Conservation (phyloP, 768 basidiomycete species). For the Suillus subalutaceus region DNA sequence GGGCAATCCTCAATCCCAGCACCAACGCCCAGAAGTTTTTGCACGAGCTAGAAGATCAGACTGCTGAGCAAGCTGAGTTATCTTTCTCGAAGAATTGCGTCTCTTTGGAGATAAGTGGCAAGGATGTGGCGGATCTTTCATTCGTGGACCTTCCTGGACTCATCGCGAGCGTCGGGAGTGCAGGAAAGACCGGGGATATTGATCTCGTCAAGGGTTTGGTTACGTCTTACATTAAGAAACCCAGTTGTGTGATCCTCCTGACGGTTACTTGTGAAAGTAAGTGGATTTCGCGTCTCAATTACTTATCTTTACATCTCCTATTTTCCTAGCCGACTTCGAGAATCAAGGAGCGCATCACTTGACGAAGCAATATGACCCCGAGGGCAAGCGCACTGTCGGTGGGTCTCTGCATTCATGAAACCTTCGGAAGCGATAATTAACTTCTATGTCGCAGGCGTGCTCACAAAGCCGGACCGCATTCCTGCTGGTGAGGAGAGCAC, state of each 20-base stretch:
- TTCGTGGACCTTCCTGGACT: constrained; percentile 69
- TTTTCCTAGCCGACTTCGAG: constrained; percentile 70
- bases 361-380: constrained; percentile 59
- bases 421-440: constrained; percentile 42
- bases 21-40: constrained; percentile 22
- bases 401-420: constrained; percentile 50
- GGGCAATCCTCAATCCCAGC: constrained; percentile 65
- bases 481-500: constrained; percentile 21
- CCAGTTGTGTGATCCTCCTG: constrained; percentile 69
- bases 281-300: constrained; percentile 5
- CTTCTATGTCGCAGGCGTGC: constrained; percentile 48
- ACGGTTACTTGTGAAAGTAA: constrained; percentile 53
- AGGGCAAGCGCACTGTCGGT: constrained; percentile 75
- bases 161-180: constrained; percentile 56
- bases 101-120: constrained; percentile 60
- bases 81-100: constrained; percentile 61
- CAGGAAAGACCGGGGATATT: constrained; percentile 58
- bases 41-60: neutral
- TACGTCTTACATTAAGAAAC: constrained; percentile 59
- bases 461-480: constrained; percentile 75
- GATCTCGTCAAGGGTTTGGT: constrained; percentile 62
- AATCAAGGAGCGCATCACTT: constrained; percentile 77
- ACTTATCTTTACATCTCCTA: constrained; percentile 27
- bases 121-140: constrained; percentile 62
- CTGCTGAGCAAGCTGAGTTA: constrained; percentile 19